Conservation (phyloP, 2,329 filamentous ascomycete species). For the Colletotrichum cordylinicola region DNA sequence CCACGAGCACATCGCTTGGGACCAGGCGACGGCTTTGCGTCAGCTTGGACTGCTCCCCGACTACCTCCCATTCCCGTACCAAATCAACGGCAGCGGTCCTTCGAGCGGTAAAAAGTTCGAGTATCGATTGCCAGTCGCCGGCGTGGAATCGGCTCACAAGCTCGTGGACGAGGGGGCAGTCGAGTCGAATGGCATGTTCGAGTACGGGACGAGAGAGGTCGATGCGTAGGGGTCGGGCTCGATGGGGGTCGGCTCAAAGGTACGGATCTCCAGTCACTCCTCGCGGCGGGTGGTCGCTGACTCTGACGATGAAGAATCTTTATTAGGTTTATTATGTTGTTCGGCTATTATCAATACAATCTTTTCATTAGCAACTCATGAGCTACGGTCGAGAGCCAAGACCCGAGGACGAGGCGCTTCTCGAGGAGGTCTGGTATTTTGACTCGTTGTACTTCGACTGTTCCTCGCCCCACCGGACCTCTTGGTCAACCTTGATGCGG, state of each 20-base stretch:
- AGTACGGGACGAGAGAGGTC: constrained; percentile 10
- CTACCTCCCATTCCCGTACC: constrained; percentile 64
- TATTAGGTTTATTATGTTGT: neutral
- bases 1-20: constrained; percentile 74
- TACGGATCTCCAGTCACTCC: neutral
- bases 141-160: constrained; percentile 36
- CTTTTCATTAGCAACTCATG: neutral
- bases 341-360: neutral
- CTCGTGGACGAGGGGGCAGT: constrained; percentile 33
- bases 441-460: neutral
- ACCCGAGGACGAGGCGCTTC: neutral
- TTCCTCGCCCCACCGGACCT: constrained; percentile 7
- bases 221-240: neutral
- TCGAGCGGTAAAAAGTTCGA: constrained; percentile 26
- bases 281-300: neutral
- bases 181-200: constrained; percentile 38
- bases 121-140: constrained; percentile 37
- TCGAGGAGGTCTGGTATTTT: constrained; percentile 2
- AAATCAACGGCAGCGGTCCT: constrained; percentile 10
- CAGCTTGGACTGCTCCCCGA: constrained; percentile 63
- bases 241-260: neutral
- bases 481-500: constrained; percentile 7
- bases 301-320: neutral
- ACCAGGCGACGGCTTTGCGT: constrained; percentile 67
- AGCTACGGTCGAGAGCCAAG: neutral